Evolutionary conservation across 179 eudicot genomes (phyloP), one percentile per base, ranked within the genome.

Genomic region (Beta macrorhiza): DNA sequence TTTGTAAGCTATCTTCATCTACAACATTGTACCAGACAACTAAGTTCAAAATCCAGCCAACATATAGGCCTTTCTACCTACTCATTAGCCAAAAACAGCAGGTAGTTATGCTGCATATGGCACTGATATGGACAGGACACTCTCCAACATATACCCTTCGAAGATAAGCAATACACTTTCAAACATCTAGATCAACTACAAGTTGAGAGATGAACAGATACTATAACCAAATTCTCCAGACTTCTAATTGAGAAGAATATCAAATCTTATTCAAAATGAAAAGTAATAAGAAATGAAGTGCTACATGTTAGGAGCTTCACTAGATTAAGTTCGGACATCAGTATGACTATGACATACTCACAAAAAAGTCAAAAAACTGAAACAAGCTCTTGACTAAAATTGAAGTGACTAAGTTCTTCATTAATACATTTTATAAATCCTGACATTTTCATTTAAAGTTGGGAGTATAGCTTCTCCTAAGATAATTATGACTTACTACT

Each of bases 11-110:
- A 56, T 17, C 77, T 74, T 74, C 32, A 57, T 57, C 49, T 74
- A 51, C 42, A 72, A 72, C 47, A 74, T 7, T 74, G 77, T 37
- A 74, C 65, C 65, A 74, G 77, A 55, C 62, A 74, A 57, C 52
- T 74, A 17, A 52, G 61, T 22, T 53, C 45, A 73, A 52, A 74
- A 57, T 75, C n/a, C 4, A 32, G 56, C 62, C 15, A 16, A 29
- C 64, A 9, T 19, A 17, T 32, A 75, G 65, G n/a, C 14, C 64
- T 75, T 57, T 75, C 9, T 11, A 22, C 17, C 52, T 42, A 75
- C 67, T 57, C 78, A 57, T 57, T 22, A 58, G 57, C 29, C 20
- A 75, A 56, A 74, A 75, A 37, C 64, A 75, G 51, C 13, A 7
- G 52, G 47, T 55, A 37, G 77, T 56, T 64, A 67, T 44, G 57